Evolutionary conservation across 345 rosid genomes (phyloP), one percentile per base, ranked within the genome.

Genomic region (Populus pruinosa): DNA sequence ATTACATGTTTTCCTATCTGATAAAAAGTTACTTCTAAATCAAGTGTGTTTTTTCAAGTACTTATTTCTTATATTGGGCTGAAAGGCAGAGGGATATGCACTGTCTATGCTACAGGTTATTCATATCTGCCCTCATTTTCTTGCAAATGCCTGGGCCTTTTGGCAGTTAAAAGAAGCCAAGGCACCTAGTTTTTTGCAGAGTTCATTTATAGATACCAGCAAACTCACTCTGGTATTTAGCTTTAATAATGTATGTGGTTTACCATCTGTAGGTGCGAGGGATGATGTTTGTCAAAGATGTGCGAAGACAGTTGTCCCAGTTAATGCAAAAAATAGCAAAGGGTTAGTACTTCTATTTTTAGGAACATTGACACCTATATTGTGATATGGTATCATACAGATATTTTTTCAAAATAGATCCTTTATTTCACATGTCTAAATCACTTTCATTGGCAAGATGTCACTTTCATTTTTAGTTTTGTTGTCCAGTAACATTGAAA

Each of bases 281-380:
- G 75, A 96, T 96, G 99, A 80, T 49, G 82, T 93, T 96, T 83
- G 97, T 88, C 80, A 96, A 85, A 88, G 99, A 96, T 82, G 92
- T 93, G 41, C 87, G 97, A 81, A 91, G 81, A 87, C 98, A 96
- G 79, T 76, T 96, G 71, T 88, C 87, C 81, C 98, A 93, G 84
- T 91, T 96, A 82, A 93, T 96, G 97, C 91, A 91, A 82, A 93
- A 91, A 82, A 88, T 87, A 78, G 93, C 93, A 9, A 91, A 81
- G 76, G 96, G 99, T 95, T 61, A 72, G 94, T 80, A 56, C 80
- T 79, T 71, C 43, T 3, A 47, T 14, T 13, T 4, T 47, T 12
- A 47, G 50, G 18, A 47, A 47, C 50, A 47, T 47, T 47, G 18
- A 47, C 16, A 13, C 47, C 47, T 43, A 17, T 18, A 56, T 56